Evolutionary conservation across 129 eudicot genomes (phyloP).

Genomic region (Deinandra increscens): DNA sequence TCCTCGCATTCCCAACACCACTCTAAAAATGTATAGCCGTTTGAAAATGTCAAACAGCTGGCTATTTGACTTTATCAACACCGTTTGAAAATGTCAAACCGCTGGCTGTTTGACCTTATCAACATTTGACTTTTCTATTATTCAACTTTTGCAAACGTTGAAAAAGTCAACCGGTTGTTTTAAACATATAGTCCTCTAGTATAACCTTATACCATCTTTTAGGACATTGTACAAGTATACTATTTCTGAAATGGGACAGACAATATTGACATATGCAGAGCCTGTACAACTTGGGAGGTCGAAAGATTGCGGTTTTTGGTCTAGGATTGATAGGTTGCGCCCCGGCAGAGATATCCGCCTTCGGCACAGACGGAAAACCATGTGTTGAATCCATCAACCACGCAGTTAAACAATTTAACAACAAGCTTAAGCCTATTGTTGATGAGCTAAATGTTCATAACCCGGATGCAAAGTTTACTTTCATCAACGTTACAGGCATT

Average conservation of each 20-base stretch:
- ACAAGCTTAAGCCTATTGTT: conserved; percentile 39
- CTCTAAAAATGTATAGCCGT: too few relatives aligned
- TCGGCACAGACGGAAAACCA: conserved; percentile 8
- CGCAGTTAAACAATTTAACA: conserved; percentile 33
- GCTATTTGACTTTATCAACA: too few relatives aligned
- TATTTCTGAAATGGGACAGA: background rate
- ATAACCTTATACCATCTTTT: too few relatives aligned
- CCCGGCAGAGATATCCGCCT: conserved; percentile 27
- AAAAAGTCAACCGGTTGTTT: too few relatives aligned
- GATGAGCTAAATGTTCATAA: conserved; percentile 30
- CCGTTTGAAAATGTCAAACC: too few relatives aligned
- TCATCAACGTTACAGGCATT: conserved; percentile 29
- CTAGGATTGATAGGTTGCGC: conserved; percentile 43
- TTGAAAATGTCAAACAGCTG: too few relatives aligned
- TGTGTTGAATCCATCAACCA: conserved; percentile 35
- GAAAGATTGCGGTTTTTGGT: conserved; percentile 48
- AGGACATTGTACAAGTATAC: background rate
- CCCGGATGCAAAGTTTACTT: conserved; percentile 37
- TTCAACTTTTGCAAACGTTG: too few relatives aligned
- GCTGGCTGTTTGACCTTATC: too few relatives aligned
- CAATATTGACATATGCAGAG: too few relatives aligned
- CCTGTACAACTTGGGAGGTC: conserved; percentile 48
- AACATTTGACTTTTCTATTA: too few relatives aligned
- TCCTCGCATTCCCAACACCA: too few relatives aligned
- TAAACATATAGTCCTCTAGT: too few relatives aligned